Evolutionary conservation across 208 protist genomes (phyloP).

Genomic region (Kentomonas sorsogonicus): DNA sequence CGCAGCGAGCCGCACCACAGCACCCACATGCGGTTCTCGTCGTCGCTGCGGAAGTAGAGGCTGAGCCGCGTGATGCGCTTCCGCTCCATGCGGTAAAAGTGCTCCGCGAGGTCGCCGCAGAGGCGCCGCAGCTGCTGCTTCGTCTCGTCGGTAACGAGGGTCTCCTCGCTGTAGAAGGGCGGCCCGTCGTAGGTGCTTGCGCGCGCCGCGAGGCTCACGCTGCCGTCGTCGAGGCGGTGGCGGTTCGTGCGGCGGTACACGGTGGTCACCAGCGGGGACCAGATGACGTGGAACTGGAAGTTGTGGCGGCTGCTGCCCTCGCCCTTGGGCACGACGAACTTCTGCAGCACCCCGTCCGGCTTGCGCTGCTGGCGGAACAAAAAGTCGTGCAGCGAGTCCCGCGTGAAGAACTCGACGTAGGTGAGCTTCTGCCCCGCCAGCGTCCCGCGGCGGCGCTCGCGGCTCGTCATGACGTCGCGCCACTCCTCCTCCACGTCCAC

Average conservation of each 20-base stretch:
- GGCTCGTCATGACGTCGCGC: conserved; percentile 18
- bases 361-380: conserved; percentile 73
- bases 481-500: conserved; percentile 41
- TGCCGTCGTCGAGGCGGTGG: conserved; percentile 53
- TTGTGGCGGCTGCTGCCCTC: conserved; percentile 61
- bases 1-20: conserved; percentile 81
- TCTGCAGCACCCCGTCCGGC: conserved; percentile 87
- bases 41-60: conserved; percentile 78
- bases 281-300: conserved; percentile 80
- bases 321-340: conserved; percentile 85
- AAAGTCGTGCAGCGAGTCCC: conserved; percentile 67
- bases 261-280: conserved; percentile 80
- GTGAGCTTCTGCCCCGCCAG: conserved; percentile 47
- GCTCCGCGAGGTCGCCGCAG: conserved; percentile 80
- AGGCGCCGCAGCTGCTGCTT: conserved; percentile 62
- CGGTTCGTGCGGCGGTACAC: conserved; percentile 84
- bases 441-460: conserved; percentile 10
- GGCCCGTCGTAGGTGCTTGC: conserved; percentile 83
- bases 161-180: conserved; percentile 68
- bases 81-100: conserved; percentile 78
- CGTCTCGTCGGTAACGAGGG: conserved; percentile 77
- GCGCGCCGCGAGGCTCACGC: conserved; percentile 45
- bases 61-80: conserved; percentile 80
- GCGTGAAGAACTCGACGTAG: conserved; percentile 85
- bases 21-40: conserved; percentile 65